phyloP scores from a whole-genome alignment of 495 filamentous ascomycete species.

The Hyaloscypha finlandica region DNA sequence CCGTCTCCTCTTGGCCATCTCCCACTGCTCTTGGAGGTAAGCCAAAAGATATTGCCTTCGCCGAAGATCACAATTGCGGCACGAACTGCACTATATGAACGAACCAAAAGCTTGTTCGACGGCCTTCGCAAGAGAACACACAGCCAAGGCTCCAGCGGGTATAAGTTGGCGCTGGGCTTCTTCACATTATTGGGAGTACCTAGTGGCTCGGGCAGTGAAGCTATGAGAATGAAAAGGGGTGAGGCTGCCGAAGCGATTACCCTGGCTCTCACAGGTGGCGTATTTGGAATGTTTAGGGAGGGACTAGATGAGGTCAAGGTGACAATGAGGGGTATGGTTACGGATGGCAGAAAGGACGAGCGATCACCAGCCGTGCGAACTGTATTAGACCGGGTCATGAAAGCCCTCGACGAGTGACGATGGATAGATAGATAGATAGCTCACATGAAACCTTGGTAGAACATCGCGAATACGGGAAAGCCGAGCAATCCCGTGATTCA shows the following conservation, averaged over 20 bases:
- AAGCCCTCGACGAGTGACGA: conserved; percentile 26
- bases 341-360: conserved; percentile 28
- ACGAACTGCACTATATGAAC: conserved; percentile 28
- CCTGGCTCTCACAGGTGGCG: conserved; percentile 20
- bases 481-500: neutral
- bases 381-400: conserved; percentile 26
- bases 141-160: conserved; percentile 17
- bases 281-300: conserved; percentile 26
- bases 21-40: conserved; percentile 19
- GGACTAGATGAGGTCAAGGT: conserved; percentile 23
- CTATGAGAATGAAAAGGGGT: conserved; percentile 28
- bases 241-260: conserved; percentile 32
- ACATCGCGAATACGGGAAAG: conserved; percentile 1
- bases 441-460: neutral
- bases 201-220: conserved; percentile 30
- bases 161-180: conserved; percentile 27
- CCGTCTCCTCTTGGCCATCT: conserved; percentile 26
- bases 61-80: conserved; percentile 27
- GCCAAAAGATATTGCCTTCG: conserved; percentile 18
- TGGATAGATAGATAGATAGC: conserved; percentile 11
- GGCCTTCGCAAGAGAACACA: conserved; percentile 27
- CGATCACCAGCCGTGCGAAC: conserved; percentile 25
- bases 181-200: conserved; percentile 30
- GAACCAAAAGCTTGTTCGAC: conserved; percentile 28
- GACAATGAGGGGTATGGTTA: conserved; percentile 23